These are phyloP conservation scores for Fusarium falciforme DNA, from an alignment of 2,329 filamentous ascomycete genomes.

Conservation along the genomic window DNA sequence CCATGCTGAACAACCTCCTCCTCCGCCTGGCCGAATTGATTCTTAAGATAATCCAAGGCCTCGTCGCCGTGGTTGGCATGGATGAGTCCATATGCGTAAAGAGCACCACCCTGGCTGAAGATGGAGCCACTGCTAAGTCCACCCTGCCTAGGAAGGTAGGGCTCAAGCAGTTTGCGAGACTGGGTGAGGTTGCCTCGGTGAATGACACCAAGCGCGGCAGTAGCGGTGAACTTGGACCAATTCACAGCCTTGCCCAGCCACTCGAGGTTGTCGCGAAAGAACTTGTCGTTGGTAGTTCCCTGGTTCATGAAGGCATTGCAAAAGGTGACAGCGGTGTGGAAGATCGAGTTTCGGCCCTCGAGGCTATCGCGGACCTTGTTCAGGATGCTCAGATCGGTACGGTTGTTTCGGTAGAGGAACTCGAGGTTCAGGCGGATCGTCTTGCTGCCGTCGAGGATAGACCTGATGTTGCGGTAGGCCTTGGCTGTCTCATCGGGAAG, in stretches of 20 bases:
- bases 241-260: constrained; percentile 99
- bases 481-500: constrained; percentile 65
- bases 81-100: constrained; percentile 95
- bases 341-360: constrained; percentile 96
- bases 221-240: constrained; percentile 99
- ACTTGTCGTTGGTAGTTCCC: constrained; percentile 96
- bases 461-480: constrained; percentile 72
- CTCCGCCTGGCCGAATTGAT: constrained; percentile 78
- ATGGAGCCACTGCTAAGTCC: constrained; percentile 84
- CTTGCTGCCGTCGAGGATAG: constrained; percentile 86
- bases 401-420: constrained; percentile 96
- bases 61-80: constrained; percentile 97
- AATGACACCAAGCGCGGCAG: constrained; percentile 94
- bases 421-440: constrained; percentile 95
- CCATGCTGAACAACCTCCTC: constrained; percentile 98
- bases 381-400: constrained; percentile 88
- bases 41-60: constrained; percentile 82
- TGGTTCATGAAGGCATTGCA: constrained; percentile 99
- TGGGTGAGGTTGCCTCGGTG: constrained; percentile 95
- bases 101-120: constrained; percentile 94
- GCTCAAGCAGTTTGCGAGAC: constrained; percentile 91
- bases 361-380: constrained; percentile 97
- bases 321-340: constrained; percentile 96
- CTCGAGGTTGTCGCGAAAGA: constrained; percentile 97
- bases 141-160: constrained; percentile 86